Conservation (phyloP, 2,329 filamentous ascomycete species). For the Botrytis pseudocinerea region DNA sequence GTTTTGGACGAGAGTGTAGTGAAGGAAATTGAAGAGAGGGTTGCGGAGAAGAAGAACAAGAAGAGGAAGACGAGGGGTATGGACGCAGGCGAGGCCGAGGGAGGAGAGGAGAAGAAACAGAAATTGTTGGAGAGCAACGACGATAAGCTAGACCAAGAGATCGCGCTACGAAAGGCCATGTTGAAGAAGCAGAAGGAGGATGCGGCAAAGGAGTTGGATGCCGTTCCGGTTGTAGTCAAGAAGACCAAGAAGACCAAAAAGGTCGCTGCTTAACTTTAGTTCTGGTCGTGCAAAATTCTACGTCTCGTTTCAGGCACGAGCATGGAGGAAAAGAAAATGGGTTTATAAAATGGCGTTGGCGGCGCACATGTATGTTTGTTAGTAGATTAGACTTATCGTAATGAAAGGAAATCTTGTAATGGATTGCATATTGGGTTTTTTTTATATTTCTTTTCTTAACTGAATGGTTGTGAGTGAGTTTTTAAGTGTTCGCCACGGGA, state of each 20-base stretch:
- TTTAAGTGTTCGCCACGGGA: background rate
- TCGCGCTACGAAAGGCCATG: slow-evolving; percentile 41
- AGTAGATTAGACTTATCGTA: slow-evolving; percentile 4
- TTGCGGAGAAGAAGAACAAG: slow-evolving; percentile 23
- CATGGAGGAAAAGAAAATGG: background rate
- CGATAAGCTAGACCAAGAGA: slow-evolving; percentile 42
- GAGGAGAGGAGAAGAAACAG: slow-evolving; percentile 43
- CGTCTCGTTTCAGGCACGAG: background rate
- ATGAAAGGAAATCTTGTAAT: slow-evolving; percentile 17
- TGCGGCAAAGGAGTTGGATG: slow-evolving; percentile 35
- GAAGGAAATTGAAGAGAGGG: slow-evolving; percentile 20
- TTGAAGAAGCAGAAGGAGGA: slow-evolving; percentile 43
- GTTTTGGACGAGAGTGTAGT: slow-evolving; percentile 60
- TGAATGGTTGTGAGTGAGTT: background rate
- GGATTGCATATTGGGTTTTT: background rate
- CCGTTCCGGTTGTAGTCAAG: slow-evolving; percentile 35
- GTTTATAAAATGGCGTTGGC: slow-evolving; percentile 6
- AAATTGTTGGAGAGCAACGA: slow-evolving; percentile 40
- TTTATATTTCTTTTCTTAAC: no score
- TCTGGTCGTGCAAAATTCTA: background rate
- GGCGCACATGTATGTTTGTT: slow-evolving; percentile 10
- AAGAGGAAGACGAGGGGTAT: slow-evolving; percentile 22
- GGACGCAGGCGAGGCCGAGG: slow-evolving; percentile 21
- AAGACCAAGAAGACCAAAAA: slow-evolving; percentile 35
- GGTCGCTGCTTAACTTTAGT: slow-evolving; percentile 26